Conservation (phyloP, 2,329 filamentous ascomycete genomes). For the Aureobasidium sp. region DNA sequence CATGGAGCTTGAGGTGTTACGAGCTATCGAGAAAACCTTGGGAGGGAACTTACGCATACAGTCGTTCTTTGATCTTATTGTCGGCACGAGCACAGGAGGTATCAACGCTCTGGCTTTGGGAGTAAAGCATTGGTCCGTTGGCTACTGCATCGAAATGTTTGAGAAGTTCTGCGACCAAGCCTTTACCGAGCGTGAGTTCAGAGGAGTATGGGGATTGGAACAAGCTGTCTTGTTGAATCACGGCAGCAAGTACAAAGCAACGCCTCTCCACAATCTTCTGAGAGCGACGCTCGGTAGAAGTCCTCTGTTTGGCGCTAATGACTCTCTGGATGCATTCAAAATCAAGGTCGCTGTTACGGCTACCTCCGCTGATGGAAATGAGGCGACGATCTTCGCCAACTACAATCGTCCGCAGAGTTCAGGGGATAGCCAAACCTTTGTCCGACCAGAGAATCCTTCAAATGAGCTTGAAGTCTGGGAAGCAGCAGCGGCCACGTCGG, state of each 20-base stretch:
- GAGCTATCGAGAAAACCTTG: constrained; percentile 32
- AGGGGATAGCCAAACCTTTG: constrained; percentile 29
- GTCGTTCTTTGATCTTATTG: constrained; percentile 42
- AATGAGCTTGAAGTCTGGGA: constrained; percentile 43
- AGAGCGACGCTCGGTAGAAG: constrained; percentile 31
- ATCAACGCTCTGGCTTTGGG: constrained; percentile 36
- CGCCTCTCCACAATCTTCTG: constrained; percentile 27
- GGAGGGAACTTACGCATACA: constrained; percentile 33
- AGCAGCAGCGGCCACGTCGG: constrained; percentile 43
- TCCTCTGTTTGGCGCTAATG: constrained; percentile 29
- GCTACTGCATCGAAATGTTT: constrained; percentile 33
- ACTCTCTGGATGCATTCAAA: constrained; percentile 9
- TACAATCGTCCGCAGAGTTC: constrained; percentile 32
- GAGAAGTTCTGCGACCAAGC: constrained; percentile 31
- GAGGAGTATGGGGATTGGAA: constrained; percentile 24
- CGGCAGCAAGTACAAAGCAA: constrained; percentile 25
- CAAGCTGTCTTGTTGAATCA: constrained; percentile 22
- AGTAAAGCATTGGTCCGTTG: constrained; percentile 29
- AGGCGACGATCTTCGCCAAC: constrained; percentile 36
- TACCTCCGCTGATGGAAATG: constrained; percentile 31
- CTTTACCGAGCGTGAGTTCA: constrained; percentile 29
- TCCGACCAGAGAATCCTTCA: constrained; percentile 29
- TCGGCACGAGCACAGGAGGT: constrained; percentile 40
- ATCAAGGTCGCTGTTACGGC: constrained; percentile 37
- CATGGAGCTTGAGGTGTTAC: constrained; percentile 36